Base-by-base conservation (phyloP, 1,139 yeast genomes). In the Schizosaccharomyces versatilis region DNA sequence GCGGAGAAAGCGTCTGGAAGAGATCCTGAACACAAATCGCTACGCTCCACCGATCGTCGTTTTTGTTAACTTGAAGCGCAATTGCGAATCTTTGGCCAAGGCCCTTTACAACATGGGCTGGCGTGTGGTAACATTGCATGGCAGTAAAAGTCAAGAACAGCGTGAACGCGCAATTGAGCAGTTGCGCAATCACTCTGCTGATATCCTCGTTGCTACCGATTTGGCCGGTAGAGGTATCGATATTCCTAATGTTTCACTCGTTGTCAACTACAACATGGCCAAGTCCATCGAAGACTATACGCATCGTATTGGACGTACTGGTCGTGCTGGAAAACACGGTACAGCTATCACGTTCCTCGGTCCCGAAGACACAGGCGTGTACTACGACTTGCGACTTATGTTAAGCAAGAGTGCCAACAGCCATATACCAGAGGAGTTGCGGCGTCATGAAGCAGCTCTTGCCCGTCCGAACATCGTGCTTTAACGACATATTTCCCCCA, bases 201-300 rank as follows among this genome's bases (percentile, higher is more conserved):
- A 78, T 55, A 71, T 84, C 9, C 70, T 90, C 53, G 81, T 90
- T 39, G 96, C 96, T 9, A 90, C 98, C 0, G 96, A 90, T 64
- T 88, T 90, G 54, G 97, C 97, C 1, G 95, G 96, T 5, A 78
- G 98, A 70, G 98, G 98, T 67, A 80, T 90, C 58, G 97, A 90
- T 68, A 79, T 90, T 15, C 82, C 90, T 0, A 76, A 84, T 62
- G 94, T 90, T 8, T 77, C 93, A 0, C 67, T 88, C 51, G 97
- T 90, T 7, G 68, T 88, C 14, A 90, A 90, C 66, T 86, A 75
- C 64, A 95, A 88, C 63, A 82, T 88, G 93, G 71, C 86, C 12
- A 75, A 73, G 57, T 72, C 73, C 51, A 76, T 85, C 54, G 95
- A 86, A 59, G 88, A 83, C 59, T 90, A 86, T 62, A 78, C 90